Base-by-base conservation (phyloP, 2,329 filamentous ascomycete genomes). In the Ramichloridium luteum region DNA sequence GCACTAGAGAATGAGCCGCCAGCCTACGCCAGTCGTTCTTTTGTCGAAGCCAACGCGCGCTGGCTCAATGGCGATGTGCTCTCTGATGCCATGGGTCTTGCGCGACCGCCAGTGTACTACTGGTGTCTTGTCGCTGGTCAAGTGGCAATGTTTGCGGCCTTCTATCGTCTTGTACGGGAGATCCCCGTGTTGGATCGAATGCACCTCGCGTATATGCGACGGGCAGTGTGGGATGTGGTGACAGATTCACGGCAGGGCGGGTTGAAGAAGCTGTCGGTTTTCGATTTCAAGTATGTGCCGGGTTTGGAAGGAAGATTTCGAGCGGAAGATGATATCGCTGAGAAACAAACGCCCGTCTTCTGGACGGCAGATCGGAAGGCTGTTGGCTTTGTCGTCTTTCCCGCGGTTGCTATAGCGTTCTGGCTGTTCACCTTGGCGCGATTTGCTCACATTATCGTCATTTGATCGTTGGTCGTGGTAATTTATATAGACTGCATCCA, bases 241-340 rank as follows among this genome's bases (percentile, higher is more conserved):
- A 64, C 74, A 8, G 65, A 74, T 31, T 68, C 70, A 33, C 71
- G 72, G 30, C 67, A 62, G 30, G 76, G 73, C 0, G 59, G 83
- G 3, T 71, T 50, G 2, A 58, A 74, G 0, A 60, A 65, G 18
- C 64, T 72, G 41, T 70, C 69, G 2, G 60, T 59, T 5, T 83
- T 81, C 45, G 69, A 75, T 15, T 77, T 83, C 54, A 76, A 81
- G 48, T 79, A 78, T 46, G 59, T 77, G 5, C 76, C 77, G 0
- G 55, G n/a, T n/a, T n/a, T n/a, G n/a, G n/a, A n/a, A n/a, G n/a
- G n/a, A n/a, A n/a, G n/a, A n/a, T n/a, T n/a, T n/a, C n/a, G n/a
- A n/a, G n/a, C n/a, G n/a, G n/a, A n/a, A n/a, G n/a, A n/a, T n/a
- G n/a, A n/a, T n/a, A n/a, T n/a, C n/a, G n/a, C n/a, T n/a, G n/a